A percentile compares a stretch with the other conserved stretches of the same genome.
phyloP scores from a whole-genome alignment of 495 filamentous ascomycete species.

The Penicillium angulare region DNA sequence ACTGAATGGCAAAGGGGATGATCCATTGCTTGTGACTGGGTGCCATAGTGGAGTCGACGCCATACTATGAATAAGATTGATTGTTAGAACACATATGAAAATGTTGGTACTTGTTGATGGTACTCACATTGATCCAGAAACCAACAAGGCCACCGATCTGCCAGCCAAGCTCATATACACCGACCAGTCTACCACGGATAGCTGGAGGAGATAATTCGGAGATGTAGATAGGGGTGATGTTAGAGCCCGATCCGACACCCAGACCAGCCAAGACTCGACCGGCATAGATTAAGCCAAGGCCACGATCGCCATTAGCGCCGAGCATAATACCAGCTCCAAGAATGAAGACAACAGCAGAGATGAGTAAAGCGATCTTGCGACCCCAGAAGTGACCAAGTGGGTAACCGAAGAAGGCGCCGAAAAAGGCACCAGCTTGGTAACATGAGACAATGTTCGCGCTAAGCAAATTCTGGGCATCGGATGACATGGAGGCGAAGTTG shows the following conservation, averaged over 20 bases:
- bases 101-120: background rate
- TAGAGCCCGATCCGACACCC: slow-evolving; percentile 72
- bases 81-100: no score
- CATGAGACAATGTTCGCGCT: slow-evolving; percentile 68
- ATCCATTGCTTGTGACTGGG: slow-evolving; percentile 48
- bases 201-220: slow-evolving; percentile 76
- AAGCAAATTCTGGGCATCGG: slow-evolving; percentile 45
- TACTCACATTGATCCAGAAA: slow-evolving; percentile 64
- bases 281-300: slow-evolving; percentile 62
- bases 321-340: slow-evolving; percentile 65
- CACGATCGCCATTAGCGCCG: slow-evolving; percentile 54
- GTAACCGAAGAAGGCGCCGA: slow-evolving; percentile 63
- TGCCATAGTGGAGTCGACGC: slow-evolving; percentile 33
- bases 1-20: slow-evolving; percentile 55
- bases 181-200: slow-evolving; percentile 75
- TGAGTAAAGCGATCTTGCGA: slow-evolving; percentile 52
- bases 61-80: slow-evolving; percentile 30
- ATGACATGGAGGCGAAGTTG: slow-evolving; percentile 44
- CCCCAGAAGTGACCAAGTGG: slow-evolving; percentile 55
- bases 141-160: slow-evolving; percentile 72
- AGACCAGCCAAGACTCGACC: slow-evolving; percentile 72
- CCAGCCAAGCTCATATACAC: slow-evolving; percentile 71
- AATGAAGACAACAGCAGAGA: slow-evolving; percentile 56
- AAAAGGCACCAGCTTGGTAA: slow-evolving; percentile 70
- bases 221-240: slow-evolving; percentile 76